Evolutionary conservation across 345 rosid genomes (phyloP).

Genomic region (Pugionium dolabratum): DNA sequence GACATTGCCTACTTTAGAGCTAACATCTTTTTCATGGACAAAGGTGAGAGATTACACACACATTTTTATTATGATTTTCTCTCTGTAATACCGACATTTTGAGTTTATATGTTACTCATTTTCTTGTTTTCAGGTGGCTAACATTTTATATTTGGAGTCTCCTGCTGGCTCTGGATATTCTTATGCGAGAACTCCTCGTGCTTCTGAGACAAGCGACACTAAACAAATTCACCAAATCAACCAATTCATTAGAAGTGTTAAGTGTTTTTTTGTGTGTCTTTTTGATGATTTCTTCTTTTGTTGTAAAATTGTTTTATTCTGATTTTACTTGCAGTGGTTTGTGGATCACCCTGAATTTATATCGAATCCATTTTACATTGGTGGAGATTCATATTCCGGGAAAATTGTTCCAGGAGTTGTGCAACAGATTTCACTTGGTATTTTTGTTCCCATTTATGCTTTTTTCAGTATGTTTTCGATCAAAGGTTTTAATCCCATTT

Average conservation of each 20-base stretch:
- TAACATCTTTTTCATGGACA: conserved; percentile 73
- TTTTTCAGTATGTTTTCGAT: not conserved
- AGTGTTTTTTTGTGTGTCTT: conserved; percentile 4
- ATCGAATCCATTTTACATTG: conserved; percentile 53
- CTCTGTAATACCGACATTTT: conserved; percentile 11
- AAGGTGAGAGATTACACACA: conserved; percentile 38
- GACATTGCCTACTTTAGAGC: conserved; percentile 59
- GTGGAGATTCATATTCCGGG: conserved; percentile 81
- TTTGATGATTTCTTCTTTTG: too few species aligned
- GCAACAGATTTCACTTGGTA: conserved; percentile 58
- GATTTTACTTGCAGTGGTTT: conserved; percentile 57
- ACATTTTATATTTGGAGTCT: conserved; percentile 66
- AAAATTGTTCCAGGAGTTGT: conserved; percentile 52
- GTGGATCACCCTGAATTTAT: conserved; percentile 53
- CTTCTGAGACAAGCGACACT: conserved; percentile 51
- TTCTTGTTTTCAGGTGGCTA: conserved; percentile 51
- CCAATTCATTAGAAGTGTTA: conserved; percentile 60
- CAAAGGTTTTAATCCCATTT: not conserved
- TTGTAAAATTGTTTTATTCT: not conserved
- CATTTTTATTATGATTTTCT: not conserved
- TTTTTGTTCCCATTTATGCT: not conserved
- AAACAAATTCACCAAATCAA: conserved; percentile 48
- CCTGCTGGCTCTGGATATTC: conserved; percentile 86
- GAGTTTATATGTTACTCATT: not conserved
- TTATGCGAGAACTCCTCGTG: conserved; percentile 46